Evolutionary conservation across 805 yeast genomes (phyloP).

Genomic region (Teunomyces atbi): DNA sequence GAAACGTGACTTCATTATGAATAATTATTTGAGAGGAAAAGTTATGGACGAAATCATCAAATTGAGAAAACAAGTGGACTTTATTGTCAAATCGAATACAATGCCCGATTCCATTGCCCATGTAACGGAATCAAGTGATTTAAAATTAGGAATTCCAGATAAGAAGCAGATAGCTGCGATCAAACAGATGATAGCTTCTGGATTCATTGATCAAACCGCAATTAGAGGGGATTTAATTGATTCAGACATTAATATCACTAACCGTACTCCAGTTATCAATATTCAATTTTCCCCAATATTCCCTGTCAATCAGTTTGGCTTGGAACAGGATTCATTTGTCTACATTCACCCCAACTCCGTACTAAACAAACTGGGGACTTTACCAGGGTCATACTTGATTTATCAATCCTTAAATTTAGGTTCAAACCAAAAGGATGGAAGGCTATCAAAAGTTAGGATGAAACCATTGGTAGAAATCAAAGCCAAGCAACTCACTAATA

Average conservation of each 20-base stretch:
- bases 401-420: slow-evolving; percentile 66
- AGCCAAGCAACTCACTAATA: slow-evolving; percentile 72
- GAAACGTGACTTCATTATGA: slow-evolving; percentile 48
- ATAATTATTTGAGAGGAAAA: slow-evolving; percentile 73
- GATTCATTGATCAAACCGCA: slow-evolving; percentile 88
- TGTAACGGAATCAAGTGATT: slow-evolving; percentile 26
- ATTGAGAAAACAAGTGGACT: slow-evolving; percentile 74
- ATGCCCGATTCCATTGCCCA: slow-evolving; percentile 59
- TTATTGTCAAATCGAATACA: slow-evolving; percentile 68
- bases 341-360: slow-evolving; percentile 82
- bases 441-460: slow-evolving; percentile 54
- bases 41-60: slow-evolving; percentile 82
- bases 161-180: slow-evolving; percentile 69
- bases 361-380: slow-evolving; percentile 54
- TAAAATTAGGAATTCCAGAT: slow-evolving; percentile 65
- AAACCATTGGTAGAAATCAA: slow-evolving; percentile 72
- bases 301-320: slow-evolving; percentile 36
- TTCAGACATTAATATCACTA: slow-evolving; percentile 58
- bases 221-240: slow-evolving; percentile 75
- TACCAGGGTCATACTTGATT: slow-evolving; percentile 79
- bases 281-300: slow-evolving; percentile 66
- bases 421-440: slow-evolving; percentile 42
- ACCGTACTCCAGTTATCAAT: slow-evolving; percentile 53
- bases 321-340: slow-evolving; percentile 51
- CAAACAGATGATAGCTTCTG: slow-evolving; percentile 91